Evolutionary conservation across 108 stramenopile species (phyloP), one percentile per base, ranked within the genome.

Genomic region (Fistulifera pelliculosa): DNA sequence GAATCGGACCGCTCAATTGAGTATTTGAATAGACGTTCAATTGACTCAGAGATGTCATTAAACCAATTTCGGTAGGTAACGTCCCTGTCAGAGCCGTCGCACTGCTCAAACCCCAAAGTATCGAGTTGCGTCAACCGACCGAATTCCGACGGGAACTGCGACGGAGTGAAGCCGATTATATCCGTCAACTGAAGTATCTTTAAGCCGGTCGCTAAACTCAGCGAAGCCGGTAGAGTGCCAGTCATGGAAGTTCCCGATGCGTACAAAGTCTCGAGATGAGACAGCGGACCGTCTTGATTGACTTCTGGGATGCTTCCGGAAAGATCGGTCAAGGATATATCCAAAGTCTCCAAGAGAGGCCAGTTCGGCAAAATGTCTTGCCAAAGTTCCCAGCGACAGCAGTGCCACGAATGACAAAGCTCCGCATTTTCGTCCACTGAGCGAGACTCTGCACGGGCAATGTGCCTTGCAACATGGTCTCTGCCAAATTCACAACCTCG

Each of bases 51-150:
- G 68, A 77, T 17, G 67, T 65, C 45, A 87, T 17, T 2, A 51
- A 38, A n/a, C 78, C 79, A 25, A 88, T 42, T 52, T 80, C 74
- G 13, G 61, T 61, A 2, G 87, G 87, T 27, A 88, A 54, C 10
- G 57, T 38, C 15, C 87, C 87, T 15, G 43, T 54, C 63, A 60
- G 31, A 13, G 17, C 24, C 15, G 56, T 50, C 41, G 44, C 52
- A 47, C 51, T 57, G 18, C 56, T 60, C 11, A 70, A 44, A 35
- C 70, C 65, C 45, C 71, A 51, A n/a, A 43, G 67, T 63, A 64
- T 66, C 56, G 12, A 87, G 64, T 12, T 63, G 63, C 25, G 77
- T 64, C 16, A 83, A 55, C 44, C 27, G 47, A 18, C 85, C 80
- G 42, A 87, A 15, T 58, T 87, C 73, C n/a, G 72, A 66, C 10